These are phyloP conservation scores for Golubevia sp. DNA, from an alignment of 1,284 basidiomycete genomes.

Conservation along the genomic window DNA sequence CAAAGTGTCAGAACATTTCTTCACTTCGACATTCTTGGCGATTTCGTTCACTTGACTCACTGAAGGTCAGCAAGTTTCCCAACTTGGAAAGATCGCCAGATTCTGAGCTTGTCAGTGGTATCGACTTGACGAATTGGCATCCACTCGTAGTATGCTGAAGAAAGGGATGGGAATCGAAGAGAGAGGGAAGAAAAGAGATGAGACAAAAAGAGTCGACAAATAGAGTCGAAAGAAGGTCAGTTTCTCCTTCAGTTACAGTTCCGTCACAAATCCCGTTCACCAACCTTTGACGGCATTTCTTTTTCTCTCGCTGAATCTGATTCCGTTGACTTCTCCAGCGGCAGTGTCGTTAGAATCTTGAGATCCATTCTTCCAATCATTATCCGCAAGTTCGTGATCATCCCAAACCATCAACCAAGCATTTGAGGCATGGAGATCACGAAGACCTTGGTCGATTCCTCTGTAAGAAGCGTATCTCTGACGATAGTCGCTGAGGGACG, in stretches of 20 bases:
- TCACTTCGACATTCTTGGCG: not conserved
- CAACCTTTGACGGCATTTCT: slow-evolving; percentile 32
- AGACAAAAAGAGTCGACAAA: too few relatives aligned
- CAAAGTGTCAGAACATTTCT: too few relatives aligned
- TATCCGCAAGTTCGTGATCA: slow-evolving; percentile 42
- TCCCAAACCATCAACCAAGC: slow-evolving; percentile 31
- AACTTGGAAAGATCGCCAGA: slow-evolving; percentile 22
- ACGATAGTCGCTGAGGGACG: slow-evolving; percentile 35
- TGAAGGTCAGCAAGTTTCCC: slow-evolving; percentile 13
- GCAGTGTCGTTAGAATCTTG: slow-evolving; percentile 38
- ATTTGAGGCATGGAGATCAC: slow-evolving; percentile 11
- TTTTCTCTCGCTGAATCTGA: slow-evolving; percentile 39
- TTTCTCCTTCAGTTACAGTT: too few relatives aligned
- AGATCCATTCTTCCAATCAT: slow-evolving; percentile 33
- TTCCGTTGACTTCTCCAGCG: slow-evolving; percentile 25
- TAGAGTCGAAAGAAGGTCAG: too few relatives aligned
- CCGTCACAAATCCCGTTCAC: too few relatives aligned
- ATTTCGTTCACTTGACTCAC: slow-evolving; percentile 27
- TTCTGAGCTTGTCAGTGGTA: slow-evolving; percentile 34
- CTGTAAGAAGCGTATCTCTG: slow-evolving; percentile 34
- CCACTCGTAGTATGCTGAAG: slow-evolving; percentile 46
- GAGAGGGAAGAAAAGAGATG: too few relatives aligned
- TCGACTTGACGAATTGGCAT: slow-evolving; percentile 47
- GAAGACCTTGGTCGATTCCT: slow-evolving; percentile 27
- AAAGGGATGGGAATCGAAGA: too few relatives aligned